Conservation (phyloP, 148 eudicot genomes). For the Dysphania ambrosioides region DNA sequence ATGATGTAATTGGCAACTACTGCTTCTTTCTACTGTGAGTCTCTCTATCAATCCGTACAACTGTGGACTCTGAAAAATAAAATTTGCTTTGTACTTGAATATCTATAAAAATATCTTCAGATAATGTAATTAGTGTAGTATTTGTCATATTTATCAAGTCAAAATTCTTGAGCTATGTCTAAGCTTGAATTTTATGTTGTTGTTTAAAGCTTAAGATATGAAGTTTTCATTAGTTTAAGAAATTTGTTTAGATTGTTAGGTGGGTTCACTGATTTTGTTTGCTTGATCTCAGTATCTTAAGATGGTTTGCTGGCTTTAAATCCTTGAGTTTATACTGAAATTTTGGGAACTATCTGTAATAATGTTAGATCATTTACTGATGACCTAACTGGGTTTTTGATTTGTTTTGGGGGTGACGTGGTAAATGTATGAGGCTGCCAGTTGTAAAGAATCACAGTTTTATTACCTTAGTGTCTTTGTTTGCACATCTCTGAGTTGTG, state of each 20-base stretch:
- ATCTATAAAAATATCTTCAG: neutral
- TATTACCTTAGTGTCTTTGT: neutral
- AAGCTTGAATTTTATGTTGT: too few relatives aligned
- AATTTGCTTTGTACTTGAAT: neutral
- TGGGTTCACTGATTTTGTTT: neutral
- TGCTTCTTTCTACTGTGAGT: neutral
- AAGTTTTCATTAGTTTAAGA: neutral
- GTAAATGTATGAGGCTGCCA: neutral
- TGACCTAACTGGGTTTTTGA: conserved; percentile 15
- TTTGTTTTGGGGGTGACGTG: conserved; percentile 8
- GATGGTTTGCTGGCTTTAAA: conserved; percentile 13
- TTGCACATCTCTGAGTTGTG: neutral
- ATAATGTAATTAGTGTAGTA: too few relatives aligned
- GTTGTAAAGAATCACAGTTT: neutral
- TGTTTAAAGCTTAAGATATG: neutral
- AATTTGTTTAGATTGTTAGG: conserved; percentile 8
- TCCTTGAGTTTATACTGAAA: conserved; percentile 12
- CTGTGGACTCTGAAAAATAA: conserved; percentile 4
- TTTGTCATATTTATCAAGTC: too few relatives aligned
- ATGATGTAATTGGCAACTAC: conserved; percentile 23
- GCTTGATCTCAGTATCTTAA: neutral
- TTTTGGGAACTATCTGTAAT: conserved; percentile 20
- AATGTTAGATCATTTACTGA: conserved; percentile 5
- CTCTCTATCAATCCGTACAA: conserved; percentile 21
- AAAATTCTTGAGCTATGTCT: too few relatives aligned